These are phyloP conservation scores for Jamesozyma lodderae DNA, from an alignment of 805 yeast genomes.

Conservation along the genomic window DNA sequence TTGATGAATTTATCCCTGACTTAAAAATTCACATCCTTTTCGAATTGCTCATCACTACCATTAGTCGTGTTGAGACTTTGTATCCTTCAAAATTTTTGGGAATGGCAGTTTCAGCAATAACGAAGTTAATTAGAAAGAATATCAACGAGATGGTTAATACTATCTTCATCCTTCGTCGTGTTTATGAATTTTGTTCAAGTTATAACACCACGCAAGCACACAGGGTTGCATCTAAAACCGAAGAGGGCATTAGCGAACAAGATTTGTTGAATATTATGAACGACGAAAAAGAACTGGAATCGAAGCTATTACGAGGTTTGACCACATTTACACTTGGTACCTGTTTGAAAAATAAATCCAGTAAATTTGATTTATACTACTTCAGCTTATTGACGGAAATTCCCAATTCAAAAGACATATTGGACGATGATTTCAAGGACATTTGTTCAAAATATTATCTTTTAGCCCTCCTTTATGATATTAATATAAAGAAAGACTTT, in stretches of 20 bases:
- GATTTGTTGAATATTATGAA: conserved; percentile 35
- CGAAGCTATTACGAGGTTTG: conserved; percentile 52
- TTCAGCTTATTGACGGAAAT: conserved; percentile 8
- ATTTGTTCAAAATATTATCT: conserved; percentile 32
- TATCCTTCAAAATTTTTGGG: conserved; percentile 75
- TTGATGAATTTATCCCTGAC: conserved; percentile 32
- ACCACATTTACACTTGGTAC: conserved; percentile 43
- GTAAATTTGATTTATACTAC: conserved; percentile 21
- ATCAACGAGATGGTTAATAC: conserved; percentile 27
- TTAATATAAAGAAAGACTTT: conserved; percentile 41
- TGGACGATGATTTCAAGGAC: conserved; percentile 1
- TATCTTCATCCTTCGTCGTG: conserved; percentile 45
- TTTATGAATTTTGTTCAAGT: conserved; percentile 52
- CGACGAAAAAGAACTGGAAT: conserved; percentile 55
- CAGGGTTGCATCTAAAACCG: background rate
- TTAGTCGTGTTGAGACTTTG: conserved; percentile 52
- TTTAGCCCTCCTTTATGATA: conserved; percentile 53
- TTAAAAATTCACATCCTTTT: conserved; percentile 55
- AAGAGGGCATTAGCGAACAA: conserved; percentile 21
- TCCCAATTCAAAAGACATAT: background rate
- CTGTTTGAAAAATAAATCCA: conserved; percentile 25
- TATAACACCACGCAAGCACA: conserved; percentile 23
- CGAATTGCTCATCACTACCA: conserved; percentile 52
- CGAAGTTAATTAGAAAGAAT: conserved; percentile 43
- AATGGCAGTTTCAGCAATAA: conserved; percentile 52